phyloP scores from a whole-genome alignment of 1,139 yeast species.

The Lodderomyces jiufengensis region DNA sequence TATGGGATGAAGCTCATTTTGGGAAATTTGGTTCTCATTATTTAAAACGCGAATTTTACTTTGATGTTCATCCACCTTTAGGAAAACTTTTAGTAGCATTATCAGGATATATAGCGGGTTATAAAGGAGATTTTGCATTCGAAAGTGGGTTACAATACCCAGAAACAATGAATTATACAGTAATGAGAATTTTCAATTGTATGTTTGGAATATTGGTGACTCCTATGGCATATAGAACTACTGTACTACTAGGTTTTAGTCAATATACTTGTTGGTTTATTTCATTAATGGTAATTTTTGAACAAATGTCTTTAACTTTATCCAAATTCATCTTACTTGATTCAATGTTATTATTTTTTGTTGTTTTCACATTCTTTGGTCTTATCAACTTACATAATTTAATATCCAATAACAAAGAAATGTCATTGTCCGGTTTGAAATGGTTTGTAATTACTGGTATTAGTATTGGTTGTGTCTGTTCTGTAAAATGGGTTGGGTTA shows the following conservation, averaged over 20 bases:
- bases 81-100: constrained; percentile 70
- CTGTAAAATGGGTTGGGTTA: constrained; percentile 95
- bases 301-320: constrained; percentile 60
- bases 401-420: constrained; percentile 31
- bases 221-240: constrained; percentile 63
- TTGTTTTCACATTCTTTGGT: constrained; percentile 58
- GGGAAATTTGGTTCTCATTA: constrained; percentile 65
- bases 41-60: constrained; percentile 62
- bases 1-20: constrained; percentile 97
- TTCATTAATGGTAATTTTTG: constrained; percentile 59
- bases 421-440: constrained; percentile 42
- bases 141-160: constrained; percentile 61
- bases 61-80: constrained; percentile 78
- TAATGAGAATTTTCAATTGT: constrained; percentile 68
- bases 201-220: constrained; percentile 58
- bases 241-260: constrained; percentile 45
- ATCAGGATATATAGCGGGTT: constrained; percentile 65
- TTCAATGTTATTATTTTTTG: constrained; percentile 69
- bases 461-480: constrained; percentile 86
- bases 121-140: constrained; percentile 62
- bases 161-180: constrained; percentile 46
- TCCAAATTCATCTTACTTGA: constrained; percentile 72
- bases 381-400: constrained; percentile 48
- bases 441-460: constrained; percentile 73
- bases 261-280: constrained; percentile 51